Base-by-base conservation (phyloP, 2,329 filamentous ascomycete species). In the Pseudopithomyces maydicus region DNA sequence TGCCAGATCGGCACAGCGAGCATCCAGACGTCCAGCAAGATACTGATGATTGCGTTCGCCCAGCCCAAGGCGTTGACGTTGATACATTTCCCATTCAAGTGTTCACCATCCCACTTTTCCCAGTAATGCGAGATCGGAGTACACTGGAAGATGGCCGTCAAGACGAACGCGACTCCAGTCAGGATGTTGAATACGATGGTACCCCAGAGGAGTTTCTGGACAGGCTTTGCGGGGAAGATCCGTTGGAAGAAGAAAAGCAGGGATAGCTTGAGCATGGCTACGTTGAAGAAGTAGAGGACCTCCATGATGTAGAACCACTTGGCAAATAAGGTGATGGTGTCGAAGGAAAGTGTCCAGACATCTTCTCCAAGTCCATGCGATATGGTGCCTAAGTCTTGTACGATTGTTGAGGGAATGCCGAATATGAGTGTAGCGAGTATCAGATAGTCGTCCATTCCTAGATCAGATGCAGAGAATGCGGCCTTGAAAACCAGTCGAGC, bases 311-410 rank as follows among this genome's bases (percentile, higher is more conserved):
- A 74, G 54, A 72, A 73, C 20, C 46, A 60, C 33, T 53, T 41
- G n/a, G 73, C 62, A 23, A 85, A 81, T 0, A 64, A 62, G 22
- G 76, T 80, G 42, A 85, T 76, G 14, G 76, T 62, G 0, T 71
- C 63, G 0, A 72, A 65, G 0, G 70, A 55, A 2, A 84, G 55
- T 0, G 80, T 81, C 82, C 82, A 85, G 19, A 84, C 73, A 51
- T 85, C 82, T 15, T 66, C 75, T 1, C 82, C 81, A 6, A 84
- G 66, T 0, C 82, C 82, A 45, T 59, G 64, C 2, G 39, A 39
- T 6, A 55, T 44, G 11, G 56, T 60, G 5, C 59, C 59, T n/a
- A 44, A 35, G 50, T 62, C 61, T 20, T 50, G 64, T 12, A 69
- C 60, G 43, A 68, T 58, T 19, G 66, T 66, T 14, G 57, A 56